Percentiles rank a stretch among this genome's conserved stretches.
These are phyloP conservation scores for Venturia carpophila DNA, from an alignment of 2,329 filamentous ascomycete species.

Conservation along the genomic window DNA sequence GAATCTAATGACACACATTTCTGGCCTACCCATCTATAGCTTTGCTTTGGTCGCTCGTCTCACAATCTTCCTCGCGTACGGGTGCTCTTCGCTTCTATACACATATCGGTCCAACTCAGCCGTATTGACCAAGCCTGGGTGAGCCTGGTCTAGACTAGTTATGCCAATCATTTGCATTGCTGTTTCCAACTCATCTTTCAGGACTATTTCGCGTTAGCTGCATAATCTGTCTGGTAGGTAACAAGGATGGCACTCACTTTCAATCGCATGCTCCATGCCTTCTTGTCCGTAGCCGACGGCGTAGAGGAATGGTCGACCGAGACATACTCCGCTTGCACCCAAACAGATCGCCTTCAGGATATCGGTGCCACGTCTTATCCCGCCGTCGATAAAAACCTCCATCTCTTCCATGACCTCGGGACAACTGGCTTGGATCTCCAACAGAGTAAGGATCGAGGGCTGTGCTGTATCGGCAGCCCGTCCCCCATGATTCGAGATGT, in stretches of 20 bases:
- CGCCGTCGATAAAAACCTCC: slow-evolving; percentile 34
- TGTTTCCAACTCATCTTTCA: slow-evolving; percentile 21
- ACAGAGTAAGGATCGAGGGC: slow-evolving; percentile 29
- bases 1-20: neutral
- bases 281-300: slow-evolving; percentile 32
- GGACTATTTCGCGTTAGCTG: slow-evolving; percentile 12
- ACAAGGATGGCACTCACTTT: slow-evolving; percentile 27
- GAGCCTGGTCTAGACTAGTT: slow-evolving; percentile 17
- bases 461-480: slow-evolving; percentile 24
- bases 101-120: slow-evolving; percentile 15
- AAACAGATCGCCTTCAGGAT: slow-evolving; percentile 34
- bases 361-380: slow-evolving; percentile 32
- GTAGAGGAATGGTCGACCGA: slow-evolving; percentile 33
- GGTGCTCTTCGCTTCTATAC: slow-evolving; percentile 14
- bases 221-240: neutral
- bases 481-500: slow-evolving; percentile 47
- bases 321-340: slow-evolving; percentile 33
- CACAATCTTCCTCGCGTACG: slow-evolving; percentile 18
- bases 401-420: slow-evolving; percentile 31
- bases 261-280: slow-evolving; percentile 31
- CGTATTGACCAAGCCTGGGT: slow-evolving; percentile 20
- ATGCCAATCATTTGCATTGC: slow-evolving; percentile 19
- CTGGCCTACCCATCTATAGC: neutral
- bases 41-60: neutral
- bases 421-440: slow-evolving; percentile 32